Evolutionary conservation across 2,329 filamentous ascomycete genomes (phyloP), one percentile per base, ranked within the genome.

Genomic region (Alternaria gaisen): DNA sequence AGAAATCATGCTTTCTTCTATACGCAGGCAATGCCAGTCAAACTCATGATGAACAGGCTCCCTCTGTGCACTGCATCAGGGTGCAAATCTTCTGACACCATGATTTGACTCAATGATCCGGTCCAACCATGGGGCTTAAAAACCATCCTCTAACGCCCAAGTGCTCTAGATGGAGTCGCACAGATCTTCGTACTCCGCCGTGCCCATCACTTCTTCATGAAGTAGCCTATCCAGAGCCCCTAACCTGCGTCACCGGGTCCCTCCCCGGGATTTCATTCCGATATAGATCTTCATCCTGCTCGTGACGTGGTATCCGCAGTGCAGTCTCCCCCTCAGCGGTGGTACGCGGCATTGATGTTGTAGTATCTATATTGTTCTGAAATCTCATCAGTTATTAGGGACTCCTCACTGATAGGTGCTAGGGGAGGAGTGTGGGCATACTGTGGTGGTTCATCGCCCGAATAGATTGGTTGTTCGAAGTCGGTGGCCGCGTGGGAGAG

Each of bases 281-380:
- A 40, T 69, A 71, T 3, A 70, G 43, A 68, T 77, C 76, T 6
- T 72, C 58, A 54, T 78, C 75, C 41, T 77, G 74, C 57, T 77
- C 72, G 8, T 61, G 26, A 9, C 53, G 14, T 1, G 74, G 75
- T 8, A 77, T 76, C 32, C 24, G 16, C 32, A 48, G 32, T 30
- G 34, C 5, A 4, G 18, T 34, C 9, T 18, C 40, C 3, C 14
- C 32, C 32, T 26, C 11, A 69, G 56, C 53, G 55, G 54, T 75
- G 68, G 40, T 72, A 72, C 2, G 60, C 28, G 14, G 58, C 57
- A 43, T 68, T 26, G 58, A 68, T 53, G 57, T 72, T 72, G 65
- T 74, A 73, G 55, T 63, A 65, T 53, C 66, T 71, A 66, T 67
- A 70, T 59, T 72, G 71, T 54, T 68, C 73, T 74, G 73, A 68